Evolutionary conservation across 2,329 filamentous ascomycete species (phyloP), one percentile per base, ranked within the genome.

Genomic region (Scorias spongiosa): DNA sequence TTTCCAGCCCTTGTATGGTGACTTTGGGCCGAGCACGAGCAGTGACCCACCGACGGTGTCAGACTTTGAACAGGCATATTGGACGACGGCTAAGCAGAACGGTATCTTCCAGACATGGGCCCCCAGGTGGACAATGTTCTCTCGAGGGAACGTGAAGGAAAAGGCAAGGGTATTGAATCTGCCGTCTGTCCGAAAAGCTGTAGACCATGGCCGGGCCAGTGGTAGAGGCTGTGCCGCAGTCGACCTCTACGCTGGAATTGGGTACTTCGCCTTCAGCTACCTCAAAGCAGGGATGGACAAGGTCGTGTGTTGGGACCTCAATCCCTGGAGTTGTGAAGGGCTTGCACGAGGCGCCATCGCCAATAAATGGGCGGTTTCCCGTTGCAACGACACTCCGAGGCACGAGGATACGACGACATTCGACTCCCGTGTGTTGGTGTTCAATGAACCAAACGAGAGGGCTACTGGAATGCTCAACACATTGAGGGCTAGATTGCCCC

Each of bases 71-170:
- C 46, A 59, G 1, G 80, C 86, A 0, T 76, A 93, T 49, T 96
- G 89, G 89, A 82, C 83, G 1, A 74, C 71, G 10, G 80, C 81
- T 4, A 76, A 72, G 42, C 87, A 94, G 59, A 71, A 75, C 46
- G 82, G 81, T 2, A 82, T 96, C 46, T 64, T 68, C 30, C 89
- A 96, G 65, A 80, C 74, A 2, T 96, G 88, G 88, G 83, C 87
- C 1, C 89, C 89, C 11, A 65, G 80, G 1, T 88, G 86, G 70
- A 93, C 87, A 20, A 95, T 95, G 88, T 96, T 96, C 61, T 87
- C 81, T 49, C 75, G 87, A 1, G 88, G 89, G 2, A 96, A 95
- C 61, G 70, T 95, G 46, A 82, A 79, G 42, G 89, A 96, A 63
- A 96, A 95, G 60, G 78, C 82, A 0, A 70, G 89, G 10, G 63